Conservation (phyloP, 495 filamentous ascomycete genomes). For the Hyaloscypha finlandica region DNA sequence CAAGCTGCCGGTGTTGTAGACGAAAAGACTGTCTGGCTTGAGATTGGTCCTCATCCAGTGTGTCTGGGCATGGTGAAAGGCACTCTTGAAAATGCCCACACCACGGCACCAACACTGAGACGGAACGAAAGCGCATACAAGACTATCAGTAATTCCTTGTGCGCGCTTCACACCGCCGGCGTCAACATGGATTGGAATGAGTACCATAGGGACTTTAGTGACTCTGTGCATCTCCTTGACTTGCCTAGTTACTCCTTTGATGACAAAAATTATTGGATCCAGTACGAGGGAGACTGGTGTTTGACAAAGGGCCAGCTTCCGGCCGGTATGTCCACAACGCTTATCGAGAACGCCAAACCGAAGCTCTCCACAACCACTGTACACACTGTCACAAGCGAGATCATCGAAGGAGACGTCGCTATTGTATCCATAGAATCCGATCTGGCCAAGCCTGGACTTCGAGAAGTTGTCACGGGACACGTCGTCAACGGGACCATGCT, state of each 20-base stretch:
- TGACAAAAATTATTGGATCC: slow-evolving; percentile 81
- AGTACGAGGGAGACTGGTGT: slow-evolving; percentile 69
- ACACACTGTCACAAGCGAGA: slow-evolving; percentile 56
- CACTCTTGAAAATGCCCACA: slow-evolving; percentile 56
- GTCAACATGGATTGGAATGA: slow-evolving; percentile 75
- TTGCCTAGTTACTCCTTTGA: slow-evolving; percentile 80
- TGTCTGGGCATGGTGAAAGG: slow-evolving; percentile 70
- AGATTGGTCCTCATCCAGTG: slow-evolving; percentile 71
- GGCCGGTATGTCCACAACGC: slow-evolving; percentile 52
- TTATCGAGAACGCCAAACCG: slow-evolving; percentile 55
- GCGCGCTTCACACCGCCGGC: slow-evolving; percentile 63
- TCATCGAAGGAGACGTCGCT: slow-evolving; percentile 53
- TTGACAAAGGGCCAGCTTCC: slow-evolving; percentile 71
- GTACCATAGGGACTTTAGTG: slow-evolving; percentile 70
- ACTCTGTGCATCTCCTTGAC: slow-evolving; percentile 60
- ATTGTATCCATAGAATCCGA: slow-evolving; percentile 68
- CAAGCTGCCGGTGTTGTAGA: slow-evolving; percentile 49
- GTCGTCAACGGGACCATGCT: slow-evolving; percentile 60
- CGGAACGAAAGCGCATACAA: slow-evolving; percentile 63
- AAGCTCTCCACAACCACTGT: slow-evolving; percentile 51
- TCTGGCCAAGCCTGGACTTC: slow-evolving; percentile 59
- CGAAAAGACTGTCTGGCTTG: slow-evolving; percentile 61
- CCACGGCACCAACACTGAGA: slow-evolving; percentile 57
- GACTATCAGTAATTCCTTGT: slow-evolving; percentile 59
- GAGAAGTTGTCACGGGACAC: slow-evolving; percentile 65